Evolutionary conservation across 1,284 basidiomycete species (phyloP).

Genomic region (Ustilago trichophora): DNA sequence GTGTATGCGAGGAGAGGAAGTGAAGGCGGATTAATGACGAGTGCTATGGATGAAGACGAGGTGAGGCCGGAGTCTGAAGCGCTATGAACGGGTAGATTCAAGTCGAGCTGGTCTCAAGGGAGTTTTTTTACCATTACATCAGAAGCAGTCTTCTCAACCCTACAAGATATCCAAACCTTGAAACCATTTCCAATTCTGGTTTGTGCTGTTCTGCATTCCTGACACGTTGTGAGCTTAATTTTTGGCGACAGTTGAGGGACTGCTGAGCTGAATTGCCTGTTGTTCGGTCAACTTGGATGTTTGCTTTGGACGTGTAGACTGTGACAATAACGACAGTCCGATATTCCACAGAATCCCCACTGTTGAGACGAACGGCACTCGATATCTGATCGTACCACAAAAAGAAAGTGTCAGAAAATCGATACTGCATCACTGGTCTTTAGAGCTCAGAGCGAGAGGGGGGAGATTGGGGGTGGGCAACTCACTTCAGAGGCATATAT

Average conservation of each 20-base stretch:
- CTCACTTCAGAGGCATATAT: slow-evolving; percentile 82
- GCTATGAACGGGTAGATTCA: too few relatives aligned
- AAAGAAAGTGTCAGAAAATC: too few relatives aligned
- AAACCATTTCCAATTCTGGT: too few relatives aligned
- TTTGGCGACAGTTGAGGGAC: too few relatives aligned
- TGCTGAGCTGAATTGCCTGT: slow-evolving; percentile 23
- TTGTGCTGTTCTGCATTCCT: not conserved
- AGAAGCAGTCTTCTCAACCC: too few relatives aligned
- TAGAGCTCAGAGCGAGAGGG: too few relatives aligned
- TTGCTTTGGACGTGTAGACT: slow-evolving; percentile 31
- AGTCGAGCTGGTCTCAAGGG: too few relatives aligned
- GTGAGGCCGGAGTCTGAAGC: slow-evolving; percentile 1
- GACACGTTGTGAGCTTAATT: too few relatives aligned
- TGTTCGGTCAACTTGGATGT: slow-evolving; percentile 3
- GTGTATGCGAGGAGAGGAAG: slow-evolving; percentile 26
- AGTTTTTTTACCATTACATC: too few relatives aligned
- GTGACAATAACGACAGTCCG: slow-evolving; percentile 72
- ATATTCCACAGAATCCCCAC: slow-evolving; percentile 92
- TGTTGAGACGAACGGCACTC: slow-evolving; percentile 87
- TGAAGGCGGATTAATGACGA: slow-evolving; percentile 18
- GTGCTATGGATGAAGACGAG: slow-evolving; percentile 45
- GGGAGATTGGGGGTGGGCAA: not conserved
- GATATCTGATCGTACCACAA: too few relatives aligned
- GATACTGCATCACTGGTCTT: too few relatives aligned
- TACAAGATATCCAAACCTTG: too few relatives aligned